Base-by-base conservation (phyloP, 2,329 filamentous ascomycete species). In the Teratosphaeria pseudoeucalypti region DNA sequence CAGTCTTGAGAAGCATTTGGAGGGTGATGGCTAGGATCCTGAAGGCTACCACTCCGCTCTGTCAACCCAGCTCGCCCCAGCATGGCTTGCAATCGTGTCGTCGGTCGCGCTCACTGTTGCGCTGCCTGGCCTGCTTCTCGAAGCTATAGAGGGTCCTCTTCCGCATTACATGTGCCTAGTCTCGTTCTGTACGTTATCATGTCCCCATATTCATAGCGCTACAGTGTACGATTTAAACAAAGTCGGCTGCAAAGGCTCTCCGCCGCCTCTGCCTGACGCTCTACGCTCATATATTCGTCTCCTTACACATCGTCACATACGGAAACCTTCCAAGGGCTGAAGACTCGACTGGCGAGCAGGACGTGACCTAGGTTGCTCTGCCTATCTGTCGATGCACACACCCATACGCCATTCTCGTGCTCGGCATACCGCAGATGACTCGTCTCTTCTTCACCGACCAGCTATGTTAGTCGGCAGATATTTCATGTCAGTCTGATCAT, bases 1-100 rank as follows among this genome's bases (percentile, higher is more conserved):
- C 7, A 67, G 65, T 59, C 60, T 70, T 34, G 67, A 68, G 55
- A 68, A 68, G 61, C 61, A 65, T 52, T 61, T 68, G 6, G 65
- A 61, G 11, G 55, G 43, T n/a, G 58, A 52, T 32, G 55, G 29
- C 29, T 32, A 32, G 29, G 7, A 32, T 29, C 54, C 23, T 47
- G n/a, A 49, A n/a, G 37, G 16, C 27, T 39, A 52, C 23, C 34
- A 56, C 53, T 16, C 37, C 37, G 37, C 37, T n/a, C 16, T 14
- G 37, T 43, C 23, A 23, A 23, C 23, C 34, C 16, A 14, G 34
- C 34, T 11, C 12, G 12, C 11, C 37, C 37, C 12, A 14, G 37
- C 12, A 43, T 43, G 37, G 37, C 37, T 43, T 43, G 29, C 7
- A 32, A 32, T 32, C 29, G 29, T n/a, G 37, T 43, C 11, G 37